phyloP scores from a whole-genome alignment of 179 eudicot genomes.

The Heliamphora pulchella region DNA sequence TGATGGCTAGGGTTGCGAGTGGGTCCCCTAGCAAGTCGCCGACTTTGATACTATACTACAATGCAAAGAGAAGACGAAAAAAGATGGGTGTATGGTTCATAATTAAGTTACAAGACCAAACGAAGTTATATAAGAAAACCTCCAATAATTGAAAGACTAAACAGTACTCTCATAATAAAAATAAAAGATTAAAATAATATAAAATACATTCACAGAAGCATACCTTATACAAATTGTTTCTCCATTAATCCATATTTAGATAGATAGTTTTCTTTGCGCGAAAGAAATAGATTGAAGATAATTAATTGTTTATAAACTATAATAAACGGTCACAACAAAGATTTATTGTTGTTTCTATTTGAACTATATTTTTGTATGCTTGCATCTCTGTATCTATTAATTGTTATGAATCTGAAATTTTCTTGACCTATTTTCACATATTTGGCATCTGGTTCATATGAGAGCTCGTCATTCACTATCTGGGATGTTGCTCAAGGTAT shows the following conservation, averaged over 20 bases:
- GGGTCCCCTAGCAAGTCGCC: too few relatives aligned
- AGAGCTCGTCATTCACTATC: slow-evolving; percentile 83
- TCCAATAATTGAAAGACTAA: too few relatives aligned
- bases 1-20: too few relatives aligned
- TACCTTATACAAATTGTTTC: not conserved
- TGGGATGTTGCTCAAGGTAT: slow-evolving; percentile 99
- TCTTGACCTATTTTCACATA: slow-evolving; percentile 67
- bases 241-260: not conserved
- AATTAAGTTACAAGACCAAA: too few relatives aligned
- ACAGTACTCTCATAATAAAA: too few relatives aligned
- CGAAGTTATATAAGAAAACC: too few relatives aligned
- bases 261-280: not conserved
- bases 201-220: not conserved
- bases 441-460: slow-evolving; percentile 89
- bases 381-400: not conserved
- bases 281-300: not conserved
- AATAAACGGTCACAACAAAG: not conserved
- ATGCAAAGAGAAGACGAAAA: too few relatives aligned
- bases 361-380: not conserved
- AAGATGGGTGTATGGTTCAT: too few relatives aligned
- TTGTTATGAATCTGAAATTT: slow-evolving; percentile 18
- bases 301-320: not conserved
- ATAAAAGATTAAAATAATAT: too few relatives aligned
- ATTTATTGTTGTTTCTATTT: not conserved
- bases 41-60: too few relatives aligned